Evolutionary conservation across 2,329 filamentous ascomycete genomes (phyloP), one percentile per base, ranked within the genome.

Genomic region (Aspergillus sp.): DNA sequence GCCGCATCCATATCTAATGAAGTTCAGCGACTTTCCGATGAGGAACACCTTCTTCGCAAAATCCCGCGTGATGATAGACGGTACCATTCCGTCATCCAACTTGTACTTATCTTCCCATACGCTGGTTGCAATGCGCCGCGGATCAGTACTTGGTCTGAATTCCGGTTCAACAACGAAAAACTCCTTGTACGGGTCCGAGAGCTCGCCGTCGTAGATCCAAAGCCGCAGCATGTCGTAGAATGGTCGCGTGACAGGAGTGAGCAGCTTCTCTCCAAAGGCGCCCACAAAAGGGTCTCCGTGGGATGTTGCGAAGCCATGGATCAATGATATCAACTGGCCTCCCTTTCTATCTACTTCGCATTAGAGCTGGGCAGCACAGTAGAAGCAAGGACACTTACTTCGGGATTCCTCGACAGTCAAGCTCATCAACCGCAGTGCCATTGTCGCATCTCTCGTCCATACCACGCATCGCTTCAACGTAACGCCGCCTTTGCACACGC

Each of bases 71-170:
- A 95, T 86, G 51, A 96, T 96, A 26, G 81, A 88, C 0, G 91
- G 91, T 15, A 95, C 79, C 82, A 95, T 91, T 29, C 75, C 72
- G 37, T 82, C 73, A 46, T 84, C 80, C 24, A 95, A 71, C 51
- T 85, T 82, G 62, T 94, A 98, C 57, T 96, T 96, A 60, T 94
- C 86, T 58, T 96, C 88, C 91, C 91, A 98, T 2, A 96, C 88
- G 44, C 88, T 95, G 24, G 82, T 88, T 11, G 84, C 82, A 28
- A 65, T 62, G 32, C 64, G 59, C 22, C 66, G 55, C 16, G 64
- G 64, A 45, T 69, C 64, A 16, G 59, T 50, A 36, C 69, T 65
- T 39, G 75, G 68, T 49, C 66, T 56, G 30, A 59, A 57, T 32
- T 79, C 74, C 46, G 89, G 85, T 55, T 95, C 86, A 13, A 78